Evolutionary conservation across 495 filamentous ascomycete genomes (phyloP), one percentile per base, ranked within the genome.

Genomic region (Bathelium albidoporum): DNA sequence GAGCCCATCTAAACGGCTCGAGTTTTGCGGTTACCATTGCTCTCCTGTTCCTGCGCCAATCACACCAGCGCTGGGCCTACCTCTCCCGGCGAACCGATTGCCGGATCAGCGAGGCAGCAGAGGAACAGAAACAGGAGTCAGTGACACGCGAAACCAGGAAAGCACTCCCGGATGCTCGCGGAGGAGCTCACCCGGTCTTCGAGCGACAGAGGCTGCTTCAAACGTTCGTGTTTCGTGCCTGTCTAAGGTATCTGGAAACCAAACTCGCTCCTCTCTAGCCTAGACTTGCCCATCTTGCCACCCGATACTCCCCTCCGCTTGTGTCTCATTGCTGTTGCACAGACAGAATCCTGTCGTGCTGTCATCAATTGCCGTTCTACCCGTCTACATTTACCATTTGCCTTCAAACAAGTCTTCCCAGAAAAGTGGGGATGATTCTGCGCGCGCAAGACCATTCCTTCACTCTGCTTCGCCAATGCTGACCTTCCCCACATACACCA

Each of bases 51-150:
- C 44, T 20, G 44, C 44, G n/a, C 44, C 44, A 49, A 49, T 49
- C 44, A 20, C 1, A 5, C 44, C 44, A 49, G 44, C n/a, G 5
- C 11, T 20, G 14, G n/a, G n/a, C 11, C 44, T 49, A 20, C 5
- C 10, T 20, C 5, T 5, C 10, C 44, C 5, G n/a, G 5, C 22
- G 5, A 49, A 12, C 44, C 16, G 44, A 55, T 55, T 9, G 29
- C 24, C 9, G 12, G 2, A 12, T 26, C 12, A n/a, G 20, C 22
- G 9, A 28, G 22, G 7, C 20, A 20, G 14, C 24, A 5, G 20
- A 55, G 24, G 49, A 55, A 55, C 49, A 55, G 49, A 55, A 55
- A 55, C 49, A 55, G 49, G 49, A 55, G 49, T 55, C 22, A 24
- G 10, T 7, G 12, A 11, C 5, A 55, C 24, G 49, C 24, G 24